Percentiles rank a stretch among this genome's conserved stretches.
phyloP scores from a whole-genome alignment of 306 rosid genomes.

The Malus fusca region DNA sequence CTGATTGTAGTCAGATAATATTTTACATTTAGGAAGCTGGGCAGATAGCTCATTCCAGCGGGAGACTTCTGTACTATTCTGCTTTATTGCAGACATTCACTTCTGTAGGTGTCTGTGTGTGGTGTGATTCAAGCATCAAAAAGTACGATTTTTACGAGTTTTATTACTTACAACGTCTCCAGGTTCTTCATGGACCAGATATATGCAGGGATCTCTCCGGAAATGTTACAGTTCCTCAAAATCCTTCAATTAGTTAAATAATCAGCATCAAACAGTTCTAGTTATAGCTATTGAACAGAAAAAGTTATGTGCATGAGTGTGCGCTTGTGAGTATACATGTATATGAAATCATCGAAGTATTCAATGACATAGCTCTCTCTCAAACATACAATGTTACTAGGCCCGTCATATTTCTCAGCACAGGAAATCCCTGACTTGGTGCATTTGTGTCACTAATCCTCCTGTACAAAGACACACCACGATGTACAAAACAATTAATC shows the following conservation, averaged over 20 bases:
- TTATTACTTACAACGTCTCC: conserved; percentile 50
- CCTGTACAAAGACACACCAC: not conserved
- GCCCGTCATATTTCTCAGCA: not conserved
- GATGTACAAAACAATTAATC: not conserved
- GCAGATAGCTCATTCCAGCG: not conserved
- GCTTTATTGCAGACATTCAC: not conserved
- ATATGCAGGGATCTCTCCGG: conserved; percentile 55
- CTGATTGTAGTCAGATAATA: no score
- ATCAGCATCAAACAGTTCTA: not conserved
- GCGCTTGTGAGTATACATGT: not conserved
- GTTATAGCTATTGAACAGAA: not conserved
- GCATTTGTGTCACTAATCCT: conserved; percentile 18
- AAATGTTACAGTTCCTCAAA: conserved; percentile 67
- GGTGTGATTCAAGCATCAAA: not conserved
- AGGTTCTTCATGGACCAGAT: conserved; percentile 39
- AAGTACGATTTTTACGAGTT: not conserved
- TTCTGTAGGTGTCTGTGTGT: not conserved
- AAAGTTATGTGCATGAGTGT: not conserved
- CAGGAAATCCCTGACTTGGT: conserved; percentile 3
- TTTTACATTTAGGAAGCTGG: no score
- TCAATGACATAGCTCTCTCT: not conserved
- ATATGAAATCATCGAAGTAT: not conserved
- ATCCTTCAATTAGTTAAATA: conserved; percentile 33
- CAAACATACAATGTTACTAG: conserved; percentile 8
- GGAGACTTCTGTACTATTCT: not conserved